A percentile compares a stretch with the other conserved stretches of the same genome.
These are phyloP conservation scores for Neoboletus subvelutipes DNA, from an alignment of 768 basidiomycete genomes.

Conservation along the genomic window DNA sequence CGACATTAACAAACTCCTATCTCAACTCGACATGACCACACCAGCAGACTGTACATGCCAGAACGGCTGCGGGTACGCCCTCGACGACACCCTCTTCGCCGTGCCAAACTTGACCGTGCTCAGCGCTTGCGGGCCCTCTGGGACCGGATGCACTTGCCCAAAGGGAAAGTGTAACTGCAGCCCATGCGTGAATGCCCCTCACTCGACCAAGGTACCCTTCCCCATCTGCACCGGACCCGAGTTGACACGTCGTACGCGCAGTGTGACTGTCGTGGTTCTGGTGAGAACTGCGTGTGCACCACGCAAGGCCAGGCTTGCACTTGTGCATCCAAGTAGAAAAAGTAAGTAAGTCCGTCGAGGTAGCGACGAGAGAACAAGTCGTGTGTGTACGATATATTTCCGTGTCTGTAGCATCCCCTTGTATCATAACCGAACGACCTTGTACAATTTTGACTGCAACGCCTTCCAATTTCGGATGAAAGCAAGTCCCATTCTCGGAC, in stretches of 20 bases:
- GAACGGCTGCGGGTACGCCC: constrained; percentile 28
- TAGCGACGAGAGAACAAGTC: constrained; percentile 12
- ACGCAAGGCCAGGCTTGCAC: constrained; percentile 11
- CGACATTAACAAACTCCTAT: background rate
- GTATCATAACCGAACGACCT: constrained; percentile 4
- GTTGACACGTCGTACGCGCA: background rate
- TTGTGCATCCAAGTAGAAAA: constrained; percentile 20
- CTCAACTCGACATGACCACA: constrained; percentile 17
- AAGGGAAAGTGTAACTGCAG: constrained; percentile 33
- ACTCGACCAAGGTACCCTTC: constrained; percentile 20
- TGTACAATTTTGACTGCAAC: constrained; percentile 6
- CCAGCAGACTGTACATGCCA: constrained; percentile 28
- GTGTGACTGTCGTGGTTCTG: constrained; percentile 26
- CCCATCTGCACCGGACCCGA: background rate
- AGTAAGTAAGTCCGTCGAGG: background rate
- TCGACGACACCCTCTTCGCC: too few species aligned
- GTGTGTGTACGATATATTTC: constrained; percentile 3
- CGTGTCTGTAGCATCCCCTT: background rate
- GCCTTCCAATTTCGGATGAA: constrained; percentile 15
- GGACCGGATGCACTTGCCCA: constrained; percentile 32
- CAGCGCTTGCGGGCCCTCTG: constrained; percentile 33
- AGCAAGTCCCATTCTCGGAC: background rate
- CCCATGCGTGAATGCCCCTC: constrained; percentile 30
- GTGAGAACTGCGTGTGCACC: constrained; percentile 19
- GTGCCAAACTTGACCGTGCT: background rate